Evolutionary conservation across 73 alveolate species (phyloP), one percentile per base, ranked within the genome.

Genomic region (Diophrys appendiculata): DNA sequence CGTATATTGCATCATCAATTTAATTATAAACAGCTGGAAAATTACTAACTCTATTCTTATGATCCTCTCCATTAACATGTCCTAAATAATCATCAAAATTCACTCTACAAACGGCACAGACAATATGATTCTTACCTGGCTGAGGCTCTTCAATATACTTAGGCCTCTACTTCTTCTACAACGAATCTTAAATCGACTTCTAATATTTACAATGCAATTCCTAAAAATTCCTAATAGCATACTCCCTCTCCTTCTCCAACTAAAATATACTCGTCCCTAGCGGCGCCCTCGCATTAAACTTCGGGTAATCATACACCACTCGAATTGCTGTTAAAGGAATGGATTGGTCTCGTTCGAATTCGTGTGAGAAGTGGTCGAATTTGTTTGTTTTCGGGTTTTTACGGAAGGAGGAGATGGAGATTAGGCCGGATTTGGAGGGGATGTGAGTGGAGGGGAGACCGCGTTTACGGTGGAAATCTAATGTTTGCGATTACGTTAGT

Each of bases 181-280:
- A 27, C 34, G 33, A 29, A 11, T 70, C 25, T 2, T 34, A 23
- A 14, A 70, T 8, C 33, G n/a, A 23, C 29, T 70, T 67, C 33
- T 32, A 1, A 33, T 30, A 70, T 33, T 70, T 70, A 3, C 3
- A 1, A 31, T 33, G 65, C 3, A 33, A 33, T 3, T 22, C 13
- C 8, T 70, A 31, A 22, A 23, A 2, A 30, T 70, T 28, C 30
- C n/a, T 31, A 1, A 31, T 28, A 34, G 68, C 78, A 22, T 70
- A 34, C 30, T 70, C 78, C 30, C 33, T 33, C 33, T 70, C 78
- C 30, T 29, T 70, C 30, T 70, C 25, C 29, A 70, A 27, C 11
- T 30, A 53, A 24, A 70, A 70, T 27, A 70, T 22, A 32, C 78
- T 70, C 3, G 78, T 70, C 43, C 78, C 78, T 1, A 31, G 65